Evolutionary conservation across 148 eudicot genomes (phyloP).

Genomic region (Suaeda aralocaspica): DNA sequence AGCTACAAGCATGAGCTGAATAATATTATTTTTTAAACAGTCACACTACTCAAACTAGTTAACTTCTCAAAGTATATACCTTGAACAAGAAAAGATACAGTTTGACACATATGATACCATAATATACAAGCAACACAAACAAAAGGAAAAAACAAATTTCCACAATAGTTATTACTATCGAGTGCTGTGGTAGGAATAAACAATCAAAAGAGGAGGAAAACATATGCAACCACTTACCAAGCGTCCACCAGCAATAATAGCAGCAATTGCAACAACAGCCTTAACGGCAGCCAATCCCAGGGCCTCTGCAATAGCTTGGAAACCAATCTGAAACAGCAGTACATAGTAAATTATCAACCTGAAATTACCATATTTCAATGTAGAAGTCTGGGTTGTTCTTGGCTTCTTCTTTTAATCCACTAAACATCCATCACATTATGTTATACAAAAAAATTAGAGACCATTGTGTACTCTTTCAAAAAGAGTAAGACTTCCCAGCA

Average conservation of each 20-base stretch:
- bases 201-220: constrained; percentile 4
- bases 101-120: too few relatives aligned
- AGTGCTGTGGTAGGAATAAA: not conserved
- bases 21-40: too few relatives aligned
- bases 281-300: constrained; percentile 95
- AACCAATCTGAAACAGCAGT: constrained; percentile 61
- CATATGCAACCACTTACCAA: constrained; percentile 49
- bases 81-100: too few relatives aligned
- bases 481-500: not conserved
- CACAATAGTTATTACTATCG: too few relatives aligned
- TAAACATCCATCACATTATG: too few relatives aligned
- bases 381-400: not conserved
- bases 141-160: too few relatives aligned
- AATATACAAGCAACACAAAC: too few relatives aligned
- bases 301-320: constrained; percentile 98
- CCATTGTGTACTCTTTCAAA: not conserved
- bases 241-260: constrained; percentile 98
- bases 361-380: not conserved
- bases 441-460: too few relatives aligned
- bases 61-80: too few relatives aligned
- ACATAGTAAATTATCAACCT: constrained; percentile 6
- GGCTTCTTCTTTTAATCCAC: too few relatives aligned
- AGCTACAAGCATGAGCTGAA: not conserved
- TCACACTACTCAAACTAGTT: too few relatives aligned
- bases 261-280: constrained; percentile 93